Evolutionary conservation across 805 yeast species (phyloP), one percentile per base, ranked within the genome.

Genomic region (Wickerhamiella allomyrinae): DNA sequence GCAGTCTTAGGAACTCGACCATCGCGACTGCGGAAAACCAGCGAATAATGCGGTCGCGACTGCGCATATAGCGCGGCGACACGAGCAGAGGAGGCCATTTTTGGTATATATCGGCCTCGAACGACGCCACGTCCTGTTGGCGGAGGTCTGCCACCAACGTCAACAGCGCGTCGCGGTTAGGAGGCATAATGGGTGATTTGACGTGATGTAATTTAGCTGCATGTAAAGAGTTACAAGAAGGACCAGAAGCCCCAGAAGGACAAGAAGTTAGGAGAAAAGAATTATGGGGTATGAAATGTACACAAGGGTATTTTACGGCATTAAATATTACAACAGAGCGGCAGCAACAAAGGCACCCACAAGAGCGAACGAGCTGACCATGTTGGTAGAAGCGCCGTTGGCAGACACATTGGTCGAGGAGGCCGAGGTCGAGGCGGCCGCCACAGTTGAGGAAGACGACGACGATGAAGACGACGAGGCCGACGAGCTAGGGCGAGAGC

Each of bases 341-440:
- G 29, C 29, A 15, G 39, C 39, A 20, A 20, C 39, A 23, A 36
- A 13, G 15, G 39, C 39, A 17, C 39, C 39, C 8, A 36, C 29
- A 6, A 36, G 27, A 15, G 29, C 39, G 21, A 36, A 21, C 20
- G 29, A 20, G 39, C 24, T 36, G 20, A 17, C 39, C 19, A 23
- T 20, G 21, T 7, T 17, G n/a, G 39, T 29, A 15, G 20, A 20
- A 15, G 29, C 39, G 17, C 15, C 29, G 29, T 36, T 36, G 37
- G 37, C 23, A 6, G 22, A 5, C 3, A 17, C 17, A 5, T 10
- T 13, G 20, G 37, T 17, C 14, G 37, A 17, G 21, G 35, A 20
- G 25, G 25, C 25, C 34, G 21, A 15, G 17, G 19, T 15, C 34
- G 34, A 15, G 9, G 7, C 6, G 31, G 14, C 17, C 31, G 37